These are phyloP conservation scores for Taphrina populina DNA, from an alignment of 1,139 yeast species.

Conservation along the genomic window DNA sequence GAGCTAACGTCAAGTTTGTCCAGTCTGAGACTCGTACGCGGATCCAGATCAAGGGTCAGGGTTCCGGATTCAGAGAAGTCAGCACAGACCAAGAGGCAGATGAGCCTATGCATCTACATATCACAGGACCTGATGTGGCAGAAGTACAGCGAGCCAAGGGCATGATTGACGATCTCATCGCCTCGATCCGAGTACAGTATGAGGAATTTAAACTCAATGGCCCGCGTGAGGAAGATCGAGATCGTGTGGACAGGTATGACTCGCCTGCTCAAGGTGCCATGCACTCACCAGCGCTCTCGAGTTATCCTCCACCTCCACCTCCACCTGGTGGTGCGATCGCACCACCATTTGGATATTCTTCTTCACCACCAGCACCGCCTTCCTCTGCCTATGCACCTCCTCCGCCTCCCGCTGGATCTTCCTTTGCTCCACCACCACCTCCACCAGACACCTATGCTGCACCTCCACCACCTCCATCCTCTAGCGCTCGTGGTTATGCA, in stretches of 20 bases:
- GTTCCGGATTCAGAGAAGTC: conserved; percentile 46
- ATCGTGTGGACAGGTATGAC: conserved; percentile 1
- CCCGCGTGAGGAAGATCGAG: conserved; percentile 20
- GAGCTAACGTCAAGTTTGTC: conserved; percentile 48
- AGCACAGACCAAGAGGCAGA: conserved; percentile 45
- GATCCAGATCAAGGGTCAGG: conserved; percentile 47
- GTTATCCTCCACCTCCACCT: conserved; percentile 23
- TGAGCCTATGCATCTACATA: conserved; percentile 45
- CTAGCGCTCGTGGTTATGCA: background rate
- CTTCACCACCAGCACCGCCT: conserved; percentile 22
- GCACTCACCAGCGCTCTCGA: conserved; percentile 15
- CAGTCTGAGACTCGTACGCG: conserved; percentile 45
- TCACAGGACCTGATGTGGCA: conserved; percentile 43
- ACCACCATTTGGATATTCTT: background rate
- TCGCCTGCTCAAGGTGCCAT: conserved; percentile 1
- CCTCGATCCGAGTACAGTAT: conserved; percentile 43
- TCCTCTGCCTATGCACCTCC: conserved; percentile 1
- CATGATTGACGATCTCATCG: conserved; percentile 45
- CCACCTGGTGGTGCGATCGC: conserved; percentile 5
- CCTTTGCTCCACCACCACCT: conserved; percentile 5
- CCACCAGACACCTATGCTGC: conserved; percentile 1
- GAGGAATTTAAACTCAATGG: conserved; percentile 38
- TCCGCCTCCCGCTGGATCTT: background rate
- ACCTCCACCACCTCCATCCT: conserved; percentile 12
- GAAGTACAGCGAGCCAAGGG: conserved; percentile 43